phyloP scores from a whole-genome alignment of 352 stramenopile species.

The Saprolegnia parasitica region DNA sequence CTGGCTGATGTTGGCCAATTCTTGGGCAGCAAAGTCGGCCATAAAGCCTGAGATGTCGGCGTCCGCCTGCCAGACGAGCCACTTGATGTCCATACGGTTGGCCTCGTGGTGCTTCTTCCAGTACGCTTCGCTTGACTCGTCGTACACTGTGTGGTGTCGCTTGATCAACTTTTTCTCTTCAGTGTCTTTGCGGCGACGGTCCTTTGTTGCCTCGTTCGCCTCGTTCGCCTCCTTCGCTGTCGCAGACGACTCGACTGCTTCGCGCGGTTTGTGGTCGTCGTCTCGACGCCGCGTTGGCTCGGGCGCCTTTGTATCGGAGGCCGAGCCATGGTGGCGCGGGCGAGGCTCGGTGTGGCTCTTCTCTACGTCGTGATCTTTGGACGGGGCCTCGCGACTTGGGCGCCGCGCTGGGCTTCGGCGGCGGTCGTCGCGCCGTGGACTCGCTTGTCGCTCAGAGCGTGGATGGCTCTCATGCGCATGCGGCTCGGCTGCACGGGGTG shows the following conservation, averaged over 20 bases:
- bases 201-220: neutral
- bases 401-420: neutral
- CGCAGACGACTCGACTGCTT: neutral
- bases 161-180: neutral
- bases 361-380: neutral
- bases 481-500: too few relatives aligned
- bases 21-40: conserved; percentile 5
- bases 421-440: neutral
- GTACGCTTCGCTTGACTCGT: conserved; percentile 1
- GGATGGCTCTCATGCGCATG: too few relatives aligned
- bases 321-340: neutral
- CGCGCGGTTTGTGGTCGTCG: neutral
- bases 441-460: too few relatives aligned
- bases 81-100: conserved; percentile 25
- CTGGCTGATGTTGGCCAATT: conserved; percentile 13
- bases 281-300: neutral
- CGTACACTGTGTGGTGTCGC: neutral
- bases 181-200: neutral
- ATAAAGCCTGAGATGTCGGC: conserved; percentile 18
- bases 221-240: too few relatives aligned
- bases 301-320: neutral
- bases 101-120: conserved; percentile 24
- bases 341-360: neutral
- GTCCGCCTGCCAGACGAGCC: conserved; percentile 8
- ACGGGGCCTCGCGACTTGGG: neutral